These are phyloP conservation scores for Candida nitratophila DNA, from an alignment of 805 yeast genomes.

Conservation along the genomic window DNA sequence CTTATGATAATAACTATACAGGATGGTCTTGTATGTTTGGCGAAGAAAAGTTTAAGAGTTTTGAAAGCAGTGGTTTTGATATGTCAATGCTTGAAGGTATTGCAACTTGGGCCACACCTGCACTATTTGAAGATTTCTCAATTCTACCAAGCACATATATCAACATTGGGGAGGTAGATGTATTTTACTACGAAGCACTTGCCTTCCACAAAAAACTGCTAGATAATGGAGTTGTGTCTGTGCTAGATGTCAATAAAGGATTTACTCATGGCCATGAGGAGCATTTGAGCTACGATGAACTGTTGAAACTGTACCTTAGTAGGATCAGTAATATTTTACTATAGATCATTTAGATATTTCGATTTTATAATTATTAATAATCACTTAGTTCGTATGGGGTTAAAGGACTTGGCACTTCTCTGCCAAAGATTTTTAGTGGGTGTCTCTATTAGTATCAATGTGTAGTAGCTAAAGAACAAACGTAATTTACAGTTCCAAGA, in stretches of 20 bases:
- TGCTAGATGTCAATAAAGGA: neutral
- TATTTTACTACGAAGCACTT: neutral
- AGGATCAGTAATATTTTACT: neutral
- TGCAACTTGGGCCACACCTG: neutral
- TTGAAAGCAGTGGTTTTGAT: neutral
- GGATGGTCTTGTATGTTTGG: conserved; percentile 1
- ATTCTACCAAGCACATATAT: conserved; percentile 1
- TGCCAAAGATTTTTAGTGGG: too few species aligned
- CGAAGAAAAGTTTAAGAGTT: neutral
- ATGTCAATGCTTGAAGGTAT: neutral
- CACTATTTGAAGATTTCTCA: neutral
- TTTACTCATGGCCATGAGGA: neutral
- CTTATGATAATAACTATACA: conserved; percentile 1
- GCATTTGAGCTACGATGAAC: neutral
- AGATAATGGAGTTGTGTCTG: neutral
- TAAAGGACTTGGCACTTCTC: too few species aligned
- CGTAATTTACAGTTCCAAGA: too few species aligned
- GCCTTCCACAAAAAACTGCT: neutral
- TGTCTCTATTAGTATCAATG: too few species aligned
- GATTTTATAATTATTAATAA: too few species aligned
- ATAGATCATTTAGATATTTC: neutral
- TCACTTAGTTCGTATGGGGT: too few species aligned
- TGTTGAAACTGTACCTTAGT: neutral
- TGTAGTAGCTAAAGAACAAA: too few species aligned
- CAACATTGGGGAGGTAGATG: conserved; percentile 1